Base-by-base conservation (phyloP, 345 rosid species). In the Alliaria petiolata region DNA sequence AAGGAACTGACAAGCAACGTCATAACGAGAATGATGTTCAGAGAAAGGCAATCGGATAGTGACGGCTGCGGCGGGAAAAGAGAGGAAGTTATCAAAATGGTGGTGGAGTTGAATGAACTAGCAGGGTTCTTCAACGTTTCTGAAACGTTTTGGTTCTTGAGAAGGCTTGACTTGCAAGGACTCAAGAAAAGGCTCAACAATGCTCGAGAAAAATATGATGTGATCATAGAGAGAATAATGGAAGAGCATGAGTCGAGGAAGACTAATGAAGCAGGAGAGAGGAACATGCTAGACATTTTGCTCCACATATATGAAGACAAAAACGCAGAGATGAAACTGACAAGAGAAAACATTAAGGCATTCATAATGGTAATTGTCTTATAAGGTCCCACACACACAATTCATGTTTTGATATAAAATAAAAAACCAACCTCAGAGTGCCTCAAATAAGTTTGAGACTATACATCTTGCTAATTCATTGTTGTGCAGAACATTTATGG, bases 321-420 rank as follows among this genome's bases (percentile, higher is more conserved):
- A 65, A 80, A 74, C 33, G 74, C 86, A 5, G 93, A 85, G 81
- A 83, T 75, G 38, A 84, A 77, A 55, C 59, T 92, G 61, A 86
- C 85, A 55, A 84, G 86, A 81, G 89, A 84, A 67, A 87, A 92
- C 65, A 78, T 87, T 8, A 87, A 92, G 70, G 96, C 87, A 61
- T 86, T 92, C 78, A 71, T 89, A 55, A 81, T 86, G 92, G 98
- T 92, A 83, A 60, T 0, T 56, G 8, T 57, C 52, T 63, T 25
- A 5, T 51, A 22, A 59, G 7, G n/a, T n/a, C n/a, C n/a, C n/a
- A n/a, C n/a, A n/a, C n/a, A n/a, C n/a, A n/a, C n/a, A n/a, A n/a
- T n/a, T n/a, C n/a, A n/a, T n/a, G 22, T 28, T 59, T 13, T 49
- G 57, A 11, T 39, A 43, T 20, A 31, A 15, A 1, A 1, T 14